Conservation (phyloP, 1,284 basidiomycete species). For the Puccinia coronata region DNA sequence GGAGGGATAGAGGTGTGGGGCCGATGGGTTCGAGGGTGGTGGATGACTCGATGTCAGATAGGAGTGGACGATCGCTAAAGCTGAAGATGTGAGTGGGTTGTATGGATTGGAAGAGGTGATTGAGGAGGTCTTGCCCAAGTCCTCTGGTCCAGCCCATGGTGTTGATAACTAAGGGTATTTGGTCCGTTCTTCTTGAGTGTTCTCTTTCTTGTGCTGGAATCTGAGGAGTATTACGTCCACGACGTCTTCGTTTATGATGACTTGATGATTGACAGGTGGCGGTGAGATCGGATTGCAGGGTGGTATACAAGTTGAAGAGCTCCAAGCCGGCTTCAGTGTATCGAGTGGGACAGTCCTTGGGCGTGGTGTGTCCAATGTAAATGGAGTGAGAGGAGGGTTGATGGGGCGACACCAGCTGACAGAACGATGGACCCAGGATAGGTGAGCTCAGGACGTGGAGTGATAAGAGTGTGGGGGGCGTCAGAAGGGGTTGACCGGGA, state of each 20-base stretch:
- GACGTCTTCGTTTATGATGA: slow-evolving; percentile 18
- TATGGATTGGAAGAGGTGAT: slow-evolving; percentile 21
- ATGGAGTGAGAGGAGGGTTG: slow-evolving; percentile 20
- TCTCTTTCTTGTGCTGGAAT: not conserved
- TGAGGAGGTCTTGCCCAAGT: slow-evolving; percentile 35
- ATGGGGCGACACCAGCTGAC: slow-evolving; percentile 3
- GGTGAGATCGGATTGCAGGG: not conserved
- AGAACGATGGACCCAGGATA: slow-evolving; percentile 41
- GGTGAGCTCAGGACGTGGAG: slow-evolving; percentile 21
- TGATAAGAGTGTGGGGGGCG: slow-evolving; percentile 42
- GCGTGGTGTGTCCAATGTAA: slow-evolving; percentile 42
- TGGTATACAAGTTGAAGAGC: slow-evolving; percentile 25
- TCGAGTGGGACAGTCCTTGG: slow-evolving; percentile 22
- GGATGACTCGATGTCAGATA: not conserved
- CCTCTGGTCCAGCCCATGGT: slow-evolving; percentile 49
- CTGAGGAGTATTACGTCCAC: not conserved
- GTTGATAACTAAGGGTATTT: slow-evolving; percentile 41
- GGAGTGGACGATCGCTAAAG: slow-evolving; percentile 8
- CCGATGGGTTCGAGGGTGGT: slow-evolving; percentile 35
- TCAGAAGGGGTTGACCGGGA: slow-evolving; percentile 46
- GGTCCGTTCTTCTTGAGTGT: not conserved
- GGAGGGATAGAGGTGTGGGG: slow-evolving; percentile 30
- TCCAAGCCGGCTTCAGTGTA: slow-evolving; percentile 24
- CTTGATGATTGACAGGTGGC: not conserved
- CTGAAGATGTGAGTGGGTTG: slow-evolving; percentile 30